Conservation (phyloP, 345 rosid species). For the Jatropha curcas region DNA sequence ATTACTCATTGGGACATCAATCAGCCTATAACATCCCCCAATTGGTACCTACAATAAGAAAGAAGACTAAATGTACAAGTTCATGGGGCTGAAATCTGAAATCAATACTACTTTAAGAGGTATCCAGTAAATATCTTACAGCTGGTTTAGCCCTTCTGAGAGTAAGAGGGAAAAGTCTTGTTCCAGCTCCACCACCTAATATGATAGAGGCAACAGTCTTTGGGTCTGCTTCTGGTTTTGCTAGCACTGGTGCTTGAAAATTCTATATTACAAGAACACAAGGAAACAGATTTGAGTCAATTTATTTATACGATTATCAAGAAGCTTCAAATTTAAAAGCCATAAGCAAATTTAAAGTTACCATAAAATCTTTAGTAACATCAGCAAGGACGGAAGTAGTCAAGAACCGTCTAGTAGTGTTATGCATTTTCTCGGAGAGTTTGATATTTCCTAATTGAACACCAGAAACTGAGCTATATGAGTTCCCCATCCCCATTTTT, state of each 20-base stretch:
- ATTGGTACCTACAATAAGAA: conserved; percentile 61
- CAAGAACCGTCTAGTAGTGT: conserved; percentile 24
- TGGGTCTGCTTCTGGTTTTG: conserved; percentile 60
- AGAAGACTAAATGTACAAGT: not conserved
- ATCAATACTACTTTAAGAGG: not conserved
- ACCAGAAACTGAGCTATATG: conserved; percentile 21
- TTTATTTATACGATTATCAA: not conserved
- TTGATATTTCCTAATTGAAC: conserved; percentile 29
- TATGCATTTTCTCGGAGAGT: conserved; percentile 20
- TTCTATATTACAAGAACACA: conserved; percentile 33
- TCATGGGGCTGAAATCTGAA: not conserved
- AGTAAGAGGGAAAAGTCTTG: conserved; percentile 81
- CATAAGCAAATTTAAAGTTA: conserved; percentile 19
- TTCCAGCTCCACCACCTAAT: conserved; percentile 89
- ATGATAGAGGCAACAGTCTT: conserved; percentile 74
- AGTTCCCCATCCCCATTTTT: conserved; percentile 19
- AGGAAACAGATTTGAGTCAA: not conserved
- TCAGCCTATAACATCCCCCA: conserved; percentile 81
- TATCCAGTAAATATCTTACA: conserved; percentile 38
- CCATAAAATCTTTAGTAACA: conserved; percentile 53
- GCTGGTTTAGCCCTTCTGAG: conserved; percentile 75
- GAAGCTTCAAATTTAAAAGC: not conserved
- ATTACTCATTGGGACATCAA: conserved; percentile 88
- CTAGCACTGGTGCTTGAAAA: conserved; percentile 36
- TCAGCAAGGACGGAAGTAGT: conserved; percentile 51